Evolutionary conservation across 2,329 filamentous ascomycete genomes (phyloP), one percentile per base, ranked within the genome.

Genomic region (Ploettnerulaceae sp.): DNA sequence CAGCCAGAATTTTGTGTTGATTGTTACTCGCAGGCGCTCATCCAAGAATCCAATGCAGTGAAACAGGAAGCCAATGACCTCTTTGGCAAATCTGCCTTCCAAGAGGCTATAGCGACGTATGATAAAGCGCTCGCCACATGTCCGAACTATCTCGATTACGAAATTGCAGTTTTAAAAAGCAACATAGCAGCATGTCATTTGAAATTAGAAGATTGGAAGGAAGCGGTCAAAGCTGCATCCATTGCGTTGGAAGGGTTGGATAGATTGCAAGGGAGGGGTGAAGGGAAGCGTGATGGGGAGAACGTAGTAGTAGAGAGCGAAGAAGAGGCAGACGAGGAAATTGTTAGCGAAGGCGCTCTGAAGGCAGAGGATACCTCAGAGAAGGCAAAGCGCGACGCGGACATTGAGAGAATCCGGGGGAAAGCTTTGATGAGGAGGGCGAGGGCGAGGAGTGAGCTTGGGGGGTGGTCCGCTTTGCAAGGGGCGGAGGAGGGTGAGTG

Each of bases 171-270:
- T 7, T 73, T 97, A 5, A 81, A 84, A 49, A 89, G 86, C 64
- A 97, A 97, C 69, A 84, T 96, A 55, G 79, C 91, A 1, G 91
- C 90, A 7, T 95, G 89, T 63, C 81, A 95, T 59, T 66, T 97
- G 45, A 94, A 94, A 64, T 72, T 94, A 3, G 74, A 82, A 51
- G 83, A 91, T 51, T 96, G 89, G 87, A 89, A 90, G 56, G 81
- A 87, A 22, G 87, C 89, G 7, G 76, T 89, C 33, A 82, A 83
- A 38, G 75, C 79, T 7, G 89, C 90, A 1, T 86, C 81, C 0
- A 73, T 77, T 8, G 83, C 88, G 2, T 63, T 97, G 0, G 83
- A 90, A 8, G 74, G 77, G 0, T 69, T 97, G n/a, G 80, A 85
- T 51, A 74, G 76, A 21, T 60, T 91, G 57, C 67, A 67, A 64